A percentile compares a stretch with the other conserved stretches of the same genome.
phyloP scores from a whole-genome alignment of 148 eudicot genomes.

The Rhododendron simsii region DNA sequence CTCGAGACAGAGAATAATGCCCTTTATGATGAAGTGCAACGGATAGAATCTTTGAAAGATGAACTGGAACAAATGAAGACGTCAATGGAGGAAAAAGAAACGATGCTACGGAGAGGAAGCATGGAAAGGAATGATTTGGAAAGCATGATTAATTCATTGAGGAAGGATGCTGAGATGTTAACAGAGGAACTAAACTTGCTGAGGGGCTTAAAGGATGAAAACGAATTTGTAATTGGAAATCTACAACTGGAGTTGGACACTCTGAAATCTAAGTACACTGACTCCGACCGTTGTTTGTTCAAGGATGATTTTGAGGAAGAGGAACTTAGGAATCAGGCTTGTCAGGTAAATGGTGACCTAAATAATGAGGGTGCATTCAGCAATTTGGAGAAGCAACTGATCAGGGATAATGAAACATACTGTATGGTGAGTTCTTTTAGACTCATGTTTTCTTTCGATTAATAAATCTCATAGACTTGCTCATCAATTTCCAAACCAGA shows the following conservation, averaged over 20 bases:
- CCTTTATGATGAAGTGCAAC: conserved; percentile 30
- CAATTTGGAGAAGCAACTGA: conserved; percentile 49
- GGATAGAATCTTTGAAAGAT: conserved; percentile 20
- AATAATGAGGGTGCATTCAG: conserved; percentile 52
- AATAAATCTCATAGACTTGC: not conserved
- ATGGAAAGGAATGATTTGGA: conserved; percentile 33
- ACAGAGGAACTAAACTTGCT: conserved; percentile 38
- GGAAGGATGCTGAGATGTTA: conserved; percentile 41
- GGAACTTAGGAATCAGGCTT: conserved; percentile 50
- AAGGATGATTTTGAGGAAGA: conserved; percentile 67
- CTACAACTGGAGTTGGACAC: conserved; percentile 48
- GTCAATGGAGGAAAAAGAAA: conserved; percentile 41
- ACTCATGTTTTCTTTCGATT: not conserved
- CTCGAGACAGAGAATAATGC: conserved; percentile 33
- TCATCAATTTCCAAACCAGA: not conserved
- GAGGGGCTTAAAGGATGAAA: conserved; percentile 41
- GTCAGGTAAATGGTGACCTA: conserved; percentile 49
- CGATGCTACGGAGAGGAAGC: conserved; percentile 24
- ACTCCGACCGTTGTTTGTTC: conserved; percentile 35
- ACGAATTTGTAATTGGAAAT: conserved; percentile 32
- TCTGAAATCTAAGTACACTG: conserved; percentile 41
- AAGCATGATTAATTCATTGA: conserved; percentile 19
- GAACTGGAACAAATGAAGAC: conserved; percentile 42
- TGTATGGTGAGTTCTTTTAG: not conserved
- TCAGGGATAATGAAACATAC: not conserved